Conservation (phyloP, 2,329 filamentous ascomycete genomes). For the Arachnomyces sp. region DNA sequence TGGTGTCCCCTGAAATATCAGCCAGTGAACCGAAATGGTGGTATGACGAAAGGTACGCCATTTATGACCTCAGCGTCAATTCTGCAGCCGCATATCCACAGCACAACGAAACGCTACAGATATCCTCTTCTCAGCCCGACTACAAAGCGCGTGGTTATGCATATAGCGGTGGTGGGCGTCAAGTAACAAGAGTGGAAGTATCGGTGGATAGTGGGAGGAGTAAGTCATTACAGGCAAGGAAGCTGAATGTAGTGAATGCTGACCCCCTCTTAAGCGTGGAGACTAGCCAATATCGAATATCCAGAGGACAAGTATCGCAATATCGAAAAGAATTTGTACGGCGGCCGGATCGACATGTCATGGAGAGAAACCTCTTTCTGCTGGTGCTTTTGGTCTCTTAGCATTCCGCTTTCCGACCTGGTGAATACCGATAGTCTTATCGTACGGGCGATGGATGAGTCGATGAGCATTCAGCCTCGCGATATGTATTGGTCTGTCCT, state of each 20-base stretch:
- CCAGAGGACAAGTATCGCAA: conserved; percentile 77
- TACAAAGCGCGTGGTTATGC: conserved; percentile 75
- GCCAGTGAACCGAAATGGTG: conserved; percentile 67
- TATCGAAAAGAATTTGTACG: conserved; percentile 56
- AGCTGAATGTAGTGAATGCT: background rate
- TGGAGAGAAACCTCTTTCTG: conserved; percentile 78
- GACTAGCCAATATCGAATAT: conserved; percentile 67
- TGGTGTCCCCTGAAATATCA: conserved; percentile 72
- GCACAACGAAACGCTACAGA: conserved; percentile 59
- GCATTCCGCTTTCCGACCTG: conserved; percentile 56
- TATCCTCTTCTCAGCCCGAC: conserved; percentile 40
- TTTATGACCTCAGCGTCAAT: conserved; percentile 85
- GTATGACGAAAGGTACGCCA: conserved; percentile 84
- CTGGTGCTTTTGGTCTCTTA: conserved; percentile 85
- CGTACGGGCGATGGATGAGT: conserved; percentile 82
- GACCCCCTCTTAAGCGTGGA: conserved; percentile 49
- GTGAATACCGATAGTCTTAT: conserved; percentile 61
- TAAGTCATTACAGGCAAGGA: conserved; percentile 15
- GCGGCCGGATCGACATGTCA: conserved; percentile 68
- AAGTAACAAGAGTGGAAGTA: conserved; percentile 73
- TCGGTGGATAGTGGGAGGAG: conserved; percentile 72
- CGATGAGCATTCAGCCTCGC: conserved; percentile 74
- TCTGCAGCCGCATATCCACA: conserved; percentile 72
- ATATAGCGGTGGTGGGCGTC: conserved; percentile 77
- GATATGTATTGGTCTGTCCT: conserved; percentile 96